Evolutionary conservation across 1,139 yeast species (phyloP), one percentile per base, ranked within the genome.

Genomic region (Diutina rugosa): DNA sequence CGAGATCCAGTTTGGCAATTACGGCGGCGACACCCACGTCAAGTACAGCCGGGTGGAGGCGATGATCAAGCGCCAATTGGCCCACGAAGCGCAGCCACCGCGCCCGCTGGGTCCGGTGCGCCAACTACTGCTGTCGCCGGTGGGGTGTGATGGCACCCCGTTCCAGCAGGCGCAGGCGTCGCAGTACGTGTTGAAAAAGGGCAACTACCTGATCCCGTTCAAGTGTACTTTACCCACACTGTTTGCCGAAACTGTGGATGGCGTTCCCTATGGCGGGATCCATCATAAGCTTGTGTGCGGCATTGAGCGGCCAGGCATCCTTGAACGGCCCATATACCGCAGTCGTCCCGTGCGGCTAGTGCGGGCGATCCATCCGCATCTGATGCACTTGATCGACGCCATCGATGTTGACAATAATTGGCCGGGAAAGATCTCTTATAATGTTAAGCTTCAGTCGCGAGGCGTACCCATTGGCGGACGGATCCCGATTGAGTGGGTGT

Each of bases 181-280:
- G 10, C 53, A 49, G n/a, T 82, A 78, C 62, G 67, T 77, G 14
- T 69, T 85, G 38, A 85, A 85, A 0, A 74, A 77, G 58, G 91
- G 91, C 0, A 84, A 84, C 63, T 85, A 85, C 63, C 81, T 80
- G 60, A 66, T 86, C 46, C 91, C 91, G 0, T 86, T 85, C 65
- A 69, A 67, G 46, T 72, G 79, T 6, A 68, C 70, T 18, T 66
- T 86, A 12, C 90, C 91, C 0, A 78, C 84, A 2, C 80, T 80
- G 44, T n/a, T 49, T 16, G 35, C 41, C 35, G 53, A 49, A 12
- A 12, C 29, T 0, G 78, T 85, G 0, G 91, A 85, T 66, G 89
- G 90, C 0, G 68, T 85, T 55, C 58, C 61, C 56, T 54, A 63
- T 51, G 88, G 85, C 0, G 76, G 80, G 8, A 66, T 85, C 5